These are phyloP conservation scores for Endocalyx cinctus DNA, from an alignment of 2,329 filamentous ascomycete species.

Conservation along the genomic window DNA sequence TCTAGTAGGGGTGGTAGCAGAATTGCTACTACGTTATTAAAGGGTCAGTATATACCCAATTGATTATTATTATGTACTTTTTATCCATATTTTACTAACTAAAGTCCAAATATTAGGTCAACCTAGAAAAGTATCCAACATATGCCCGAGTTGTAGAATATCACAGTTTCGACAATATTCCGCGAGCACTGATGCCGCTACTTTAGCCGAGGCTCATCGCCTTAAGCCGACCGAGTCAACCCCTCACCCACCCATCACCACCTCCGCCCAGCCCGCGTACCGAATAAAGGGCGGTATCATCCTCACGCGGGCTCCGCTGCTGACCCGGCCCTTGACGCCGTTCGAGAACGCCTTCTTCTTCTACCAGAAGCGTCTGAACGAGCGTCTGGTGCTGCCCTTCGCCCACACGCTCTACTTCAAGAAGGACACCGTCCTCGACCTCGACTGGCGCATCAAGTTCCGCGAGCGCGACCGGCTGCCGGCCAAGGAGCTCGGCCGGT, in stretches of 20 bases:
- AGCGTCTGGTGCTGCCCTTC: slow-evolving; percentile 84
- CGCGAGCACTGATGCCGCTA: slow-evolving; percentile 26
- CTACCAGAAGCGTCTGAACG: slow-evolving; percentile 95
- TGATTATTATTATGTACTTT: too few relatives aligned
- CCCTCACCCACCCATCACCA: slow-evolving; percentile 24
- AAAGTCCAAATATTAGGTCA: too few relatives aligned
- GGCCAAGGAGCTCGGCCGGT: slow-evolving; percentile 79
- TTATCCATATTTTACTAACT: too few relatives aligned
- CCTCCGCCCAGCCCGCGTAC: slow-evolving; percentile 32
- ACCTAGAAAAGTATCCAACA: slow-evolving; percentile 28
- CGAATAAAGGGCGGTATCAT: slow-evolving; percentile 64
- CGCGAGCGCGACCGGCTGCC: slow-evolving; percentile 67
- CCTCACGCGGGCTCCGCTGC: slow-evolving; percentile 79
- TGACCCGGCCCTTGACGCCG: slow-evolving; percentile 76
- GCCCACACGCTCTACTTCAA: slow-evolving; percentile 93
- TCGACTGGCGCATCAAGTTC: slow-evolving; percentile 88
- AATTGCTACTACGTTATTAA: too few relatives aligned
- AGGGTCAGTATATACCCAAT: neutral
- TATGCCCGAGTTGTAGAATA: slow-evolving; percentile 32
- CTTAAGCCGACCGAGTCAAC: slow-evolving; percentile 28
- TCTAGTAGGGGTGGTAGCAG: too few relatives aligned
- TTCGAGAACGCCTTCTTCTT: slow-evolving; percentile 95
- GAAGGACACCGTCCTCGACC: slow-evolving; percentile 73
- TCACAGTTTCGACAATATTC: slow-evolving; percentile 30
- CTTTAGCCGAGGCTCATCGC: slow-evolving; percentile 32